phyloP scores from a whole-genome alignment of 2,329 filamentous ascomycete genomes.

The Verticillium zaregamsianum region DNA sequence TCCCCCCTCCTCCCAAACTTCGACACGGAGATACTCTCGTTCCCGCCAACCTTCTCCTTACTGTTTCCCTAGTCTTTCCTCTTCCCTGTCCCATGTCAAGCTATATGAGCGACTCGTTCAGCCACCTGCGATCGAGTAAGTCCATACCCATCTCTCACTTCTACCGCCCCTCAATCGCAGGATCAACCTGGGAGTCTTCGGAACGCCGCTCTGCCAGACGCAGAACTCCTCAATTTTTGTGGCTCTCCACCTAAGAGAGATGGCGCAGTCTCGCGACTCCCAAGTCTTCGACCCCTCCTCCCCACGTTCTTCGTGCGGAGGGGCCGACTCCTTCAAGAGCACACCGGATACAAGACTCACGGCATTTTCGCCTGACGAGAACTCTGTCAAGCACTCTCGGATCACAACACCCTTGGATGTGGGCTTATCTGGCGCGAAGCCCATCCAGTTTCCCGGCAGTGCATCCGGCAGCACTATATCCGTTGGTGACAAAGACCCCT shows the following conservation, averaged over 20 bases:
- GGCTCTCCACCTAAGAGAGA: neutral
- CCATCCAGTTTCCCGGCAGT: slow-evolving; percentile 19
- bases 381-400: slow-evolving; percentile 39
- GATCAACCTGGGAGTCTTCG: neutral
- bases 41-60: too few relatives aligned
- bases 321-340: slow-evolving; percentile 52
- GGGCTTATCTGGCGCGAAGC: slow-evolving; percentile 22
- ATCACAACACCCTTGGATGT: slow-evolving; percentile 26
- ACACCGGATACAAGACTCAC: slow-evolving; percentile 64
- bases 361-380: slow-evolving; percentile 58
- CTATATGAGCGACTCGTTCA: too few relatives aligned
- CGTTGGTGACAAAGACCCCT: slow-evolving; percentile 47
- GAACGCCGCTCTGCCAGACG: too few relatives aligned
- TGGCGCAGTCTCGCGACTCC: neutral
- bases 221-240: too few relatives aligned
- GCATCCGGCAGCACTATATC: slow-evolving; percentile 18
- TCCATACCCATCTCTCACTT: too few relatives aligned
- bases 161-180: too few relatives aligned
- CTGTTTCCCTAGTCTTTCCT: too few relatives aligned
- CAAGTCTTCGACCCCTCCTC: slow-evolving; percentile 38
- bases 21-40: too few relatives aligned
- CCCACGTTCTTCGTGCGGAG: slow-evolving; percentile 46
- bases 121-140: too few relatives aligned
- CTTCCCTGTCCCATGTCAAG: too few relatives aligned
- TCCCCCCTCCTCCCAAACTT: too few relatives aligned